These are phyloP conservation scores for Chiua sp. DNA, from an alignment of 1,284 basidiomycete species.

Conservation along the genomic window DNA sequence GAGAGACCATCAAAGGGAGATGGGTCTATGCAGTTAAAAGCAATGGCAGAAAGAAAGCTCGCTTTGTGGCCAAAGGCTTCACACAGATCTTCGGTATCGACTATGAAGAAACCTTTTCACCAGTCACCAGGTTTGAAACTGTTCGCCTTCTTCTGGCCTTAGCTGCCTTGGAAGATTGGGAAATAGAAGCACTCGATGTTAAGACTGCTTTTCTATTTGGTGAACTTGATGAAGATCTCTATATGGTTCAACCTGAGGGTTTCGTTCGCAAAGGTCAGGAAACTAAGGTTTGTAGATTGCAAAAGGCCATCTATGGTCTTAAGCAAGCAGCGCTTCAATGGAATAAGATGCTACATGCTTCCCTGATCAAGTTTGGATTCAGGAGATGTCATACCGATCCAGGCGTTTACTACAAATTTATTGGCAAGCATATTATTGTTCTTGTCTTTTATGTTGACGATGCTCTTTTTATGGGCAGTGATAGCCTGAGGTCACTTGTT, in stretches of 20 bases:
- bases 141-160: not conserved
- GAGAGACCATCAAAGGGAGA: not conserved
- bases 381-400: not conserved
- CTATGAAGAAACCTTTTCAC: not conserved
- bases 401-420: not conserved
- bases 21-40: not conserved
- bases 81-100: not conserved
- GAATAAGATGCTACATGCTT: not conserved
- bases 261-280: not conserved
- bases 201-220: not conserved
- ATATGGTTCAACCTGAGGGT: not conserved
- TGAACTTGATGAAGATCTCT: not conserved
- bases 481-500: not conserved
- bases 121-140: not conserved
- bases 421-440: not conserved
- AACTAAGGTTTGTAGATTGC: not conserved
- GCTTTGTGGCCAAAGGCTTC: not conserved
- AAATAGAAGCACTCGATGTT: not conserved
- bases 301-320: not conserved
- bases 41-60: not conserved
- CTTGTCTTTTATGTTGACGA: slow-evolving; percentile 1
- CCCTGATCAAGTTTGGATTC: not conserved
- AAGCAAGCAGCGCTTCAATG: not conserved
- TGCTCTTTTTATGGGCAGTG: not conserved
- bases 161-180: not conserved